Evolutionary conservation across 2,329 filamentous ascomycete species (phyloP).

Genomic region (Berkeleyomyces basicola): DNA sequence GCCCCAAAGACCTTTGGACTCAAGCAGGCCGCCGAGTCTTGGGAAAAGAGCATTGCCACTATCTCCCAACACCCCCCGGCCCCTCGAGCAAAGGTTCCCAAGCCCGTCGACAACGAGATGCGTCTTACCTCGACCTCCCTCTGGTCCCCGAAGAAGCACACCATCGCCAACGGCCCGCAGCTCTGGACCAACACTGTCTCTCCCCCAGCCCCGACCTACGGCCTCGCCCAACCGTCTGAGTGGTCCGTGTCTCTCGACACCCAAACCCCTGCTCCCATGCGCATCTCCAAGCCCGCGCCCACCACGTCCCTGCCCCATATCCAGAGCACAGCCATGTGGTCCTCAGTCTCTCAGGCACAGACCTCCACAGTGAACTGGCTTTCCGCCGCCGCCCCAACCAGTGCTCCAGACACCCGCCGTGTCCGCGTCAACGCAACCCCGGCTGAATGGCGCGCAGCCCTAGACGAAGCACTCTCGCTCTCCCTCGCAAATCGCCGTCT

Average conservation of each 20-base stretch:
- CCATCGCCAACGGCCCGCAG: not conserved
- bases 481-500: not conserved
- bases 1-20: slow-evolving; percentile 2
- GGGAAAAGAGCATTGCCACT: slow-evolving; percentile 10
- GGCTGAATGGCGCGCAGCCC: slow-evolving; percentile 15
- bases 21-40: slow-evolving; percentile 10
- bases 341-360: not conserved
- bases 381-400: not conserved
- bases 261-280: slow-evolving; percentile 15
- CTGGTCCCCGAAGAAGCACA: slow-evolving; percentile 3
- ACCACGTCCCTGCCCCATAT: not conserved
- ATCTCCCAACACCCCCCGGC: not conserved
- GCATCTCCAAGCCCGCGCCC: slow-evolving; percentile 14
- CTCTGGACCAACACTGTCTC: not conserved
- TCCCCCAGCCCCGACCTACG: not conserved
- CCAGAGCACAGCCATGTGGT: slow-evolving; percentile 2
- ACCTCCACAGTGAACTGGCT: not conserved
- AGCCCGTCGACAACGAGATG: slow-evolving; percentile 1
- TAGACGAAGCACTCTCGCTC: not conserved
- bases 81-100: not conserved
- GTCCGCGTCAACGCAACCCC: slow-evolving; percentile 16
- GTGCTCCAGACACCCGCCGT: slow-evolving; percentile 6
- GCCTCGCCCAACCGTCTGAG: slow-evolving; percentile 23
- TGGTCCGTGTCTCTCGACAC: slow-evolving; percentile 12
- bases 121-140: slow-evolving; percentile 4